Evolutionary conservation across 2,329 filamentous ascomycete species (phyloP).

Genomic region (Ceratocystis cacaofunesta): DNA sequence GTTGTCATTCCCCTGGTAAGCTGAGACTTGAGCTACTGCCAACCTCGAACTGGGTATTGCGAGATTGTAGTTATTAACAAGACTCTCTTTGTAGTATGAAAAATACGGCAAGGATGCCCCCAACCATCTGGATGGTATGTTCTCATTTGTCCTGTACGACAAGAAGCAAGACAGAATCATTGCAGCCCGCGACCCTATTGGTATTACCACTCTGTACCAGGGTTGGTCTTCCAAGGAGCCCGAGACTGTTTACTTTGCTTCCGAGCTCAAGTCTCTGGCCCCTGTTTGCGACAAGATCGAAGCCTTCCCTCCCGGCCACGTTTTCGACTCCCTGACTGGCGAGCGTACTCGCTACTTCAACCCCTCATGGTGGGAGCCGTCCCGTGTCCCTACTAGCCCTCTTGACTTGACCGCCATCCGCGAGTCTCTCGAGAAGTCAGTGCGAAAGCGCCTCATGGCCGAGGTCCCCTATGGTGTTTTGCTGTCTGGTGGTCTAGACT

Average conservation of each 20-base stretch:
- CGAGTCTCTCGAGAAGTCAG: conserved; percentile 71
- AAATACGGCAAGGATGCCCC: conserved; percentile 85
- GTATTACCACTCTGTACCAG: conserved; percentile 94
- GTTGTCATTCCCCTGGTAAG: conserved; percentile 92
- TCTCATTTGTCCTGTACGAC: conserved; percentile 97
- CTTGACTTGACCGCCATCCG: conserved; percentile 73
- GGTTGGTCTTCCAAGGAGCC: conserved; percentile 76
- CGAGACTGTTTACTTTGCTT: conserved; percentile 84
- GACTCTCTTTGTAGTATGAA: conserved; percentile 49
- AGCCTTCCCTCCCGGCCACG: conserved; percentile 83
- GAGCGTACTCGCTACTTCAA: conserved; percentile 77
- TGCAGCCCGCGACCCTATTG: conserved; percentile 90
- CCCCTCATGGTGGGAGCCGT: conserved; percentile 80
- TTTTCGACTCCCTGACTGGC: conserved; percentile 89
- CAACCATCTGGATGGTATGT: conserved; percentile 95
- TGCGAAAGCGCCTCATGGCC: conserved; percentile 94
- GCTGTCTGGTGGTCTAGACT: conserved; percentile 88
- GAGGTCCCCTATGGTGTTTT: conserved; percentile 96
- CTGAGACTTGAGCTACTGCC: conserved; percentile 14
- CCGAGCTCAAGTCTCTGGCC: conserved; percentile 86
- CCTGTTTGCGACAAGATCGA: conserved; percentile 91
- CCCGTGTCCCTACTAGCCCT: conserved; percentile 61
- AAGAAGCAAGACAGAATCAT: conserved; percentile 85
- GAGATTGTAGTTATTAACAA: background rate
- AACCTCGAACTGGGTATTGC: background rate